Conservation (phyloP, 2,329 filamentous ascomycete species). For the Neoascochyta sp. region DNA sequence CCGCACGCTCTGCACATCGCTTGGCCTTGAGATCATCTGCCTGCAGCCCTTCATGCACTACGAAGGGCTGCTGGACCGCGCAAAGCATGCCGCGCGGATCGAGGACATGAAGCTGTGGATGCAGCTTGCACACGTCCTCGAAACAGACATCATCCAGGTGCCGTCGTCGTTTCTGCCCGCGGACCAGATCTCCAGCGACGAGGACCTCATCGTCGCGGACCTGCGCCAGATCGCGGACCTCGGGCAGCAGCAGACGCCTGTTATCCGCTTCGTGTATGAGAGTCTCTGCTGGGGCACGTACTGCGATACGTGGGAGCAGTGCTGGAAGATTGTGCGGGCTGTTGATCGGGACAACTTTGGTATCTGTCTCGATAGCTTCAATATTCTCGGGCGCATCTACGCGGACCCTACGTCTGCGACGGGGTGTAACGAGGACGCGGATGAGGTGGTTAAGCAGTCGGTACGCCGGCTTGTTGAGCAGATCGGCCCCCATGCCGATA, state of each 20-base stretch:
- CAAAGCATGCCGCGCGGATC: conserved; percentile 55
- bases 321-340: conserved; percentile 63
- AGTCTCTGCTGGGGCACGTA: conserved; percentile 69
- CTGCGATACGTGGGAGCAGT: conserved; percentile 66
- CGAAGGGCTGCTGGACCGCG: conserved; percentile 66
- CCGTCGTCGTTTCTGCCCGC: conserved; percentile 65
- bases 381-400: conserved; percentile 68
- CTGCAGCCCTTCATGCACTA: conserved; percentile 77
- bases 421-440: conserved; percentile 52
- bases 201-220: conserved; percentile 59
- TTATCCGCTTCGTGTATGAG: conserved; percentile 70
- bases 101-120: conserved; percentile 68
- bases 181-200: conserved; percentile 51
- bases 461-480: conserved; percentile 52
- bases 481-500: conserved; percentile 54
- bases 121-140: conserved; percentile 58
- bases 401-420: conserved; percentile 59
- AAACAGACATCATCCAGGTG: conserved; percentile 70
- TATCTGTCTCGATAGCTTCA: conserved; percentile 73
- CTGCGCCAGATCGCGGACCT: conserved; percentile 64
- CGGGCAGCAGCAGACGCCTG: conserved; percentile 54
- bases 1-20: conserved; percentile 54
- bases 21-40: conserved; percentile 59
- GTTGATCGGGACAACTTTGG: conserved; percentile 71
- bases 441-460: conserved; percentile 53